Percentiles rank a stretch among this genome's conserved stretches.
Conservation (phyloP, 1,284 basidiomycete genomes). For the Tilletia caries region DNA sequence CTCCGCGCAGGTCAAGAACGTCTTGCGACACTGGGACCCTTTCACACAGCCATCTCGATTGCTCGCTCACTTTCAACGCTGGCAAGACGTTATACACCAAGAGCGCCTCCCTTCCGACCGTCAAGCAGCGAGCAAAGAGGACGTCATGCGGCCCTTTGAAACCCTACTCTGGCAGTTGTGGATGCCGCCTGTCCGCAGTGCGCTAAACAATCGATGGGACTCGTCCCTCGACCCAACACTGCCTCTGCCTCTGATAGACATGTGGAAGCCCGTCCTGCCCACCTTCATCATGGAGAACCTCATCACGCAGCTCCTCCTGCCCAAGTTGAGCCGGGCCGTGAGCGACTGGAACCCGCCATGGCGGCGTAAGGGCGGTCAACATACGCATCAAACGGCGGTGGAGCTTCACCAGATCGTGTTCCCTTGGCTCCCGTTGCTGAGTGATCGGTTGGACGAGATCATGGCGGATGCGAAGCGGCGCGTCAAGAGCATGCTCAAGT, state of each 20-base stretch:
- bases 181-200: slow-evolving; percentile 86
- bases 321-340: slow-evolving; percentile 82
- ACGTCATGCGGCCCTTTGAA: slow-evolving; percentile 87
- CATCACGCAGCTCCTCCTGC: slow-evolving; percentile 88
- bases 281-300: slow-evolving; percentile 89
- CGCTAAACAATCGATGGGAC: slow-evolving; percentile 77
- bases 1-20: background rate
- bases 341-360: slow-evolving; percentile 63
- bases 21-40: slow-evolving; percentile 3
- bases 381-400: background rate
- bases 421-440: slow-evolving; percentile 84
- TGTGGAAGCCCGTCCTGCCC: slow-evolving; percentile 82
- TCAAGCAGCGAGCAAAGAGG: slow-evolving; percentile 64
- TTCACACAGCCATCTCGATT: slow-evolving; percentile 16
- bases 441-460: slow-evolving; percentile 69
- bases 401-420: slow-evolving; percentile 76
- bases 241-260: slow-evolving; percentile 77
- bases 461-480: slow-evolving; percentile 81
- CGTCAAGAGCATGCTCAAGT: slow-evolving; percentile 71
- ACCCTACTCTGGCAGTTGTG: slow-evolving; percentile 88
- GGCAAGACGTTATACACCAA: background rate
- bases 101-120: slow-evolving; percentile 42
- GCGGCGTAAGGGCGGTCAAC: background rate
- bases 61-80: background rate
- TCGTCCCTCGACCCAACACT: slow-evolving; percentile 66